Evolutionary conservation across 2,329 filamentous ascomycete genomes (phyloP).

Genomic region (Aspergillus sclerotialis): DNA sequence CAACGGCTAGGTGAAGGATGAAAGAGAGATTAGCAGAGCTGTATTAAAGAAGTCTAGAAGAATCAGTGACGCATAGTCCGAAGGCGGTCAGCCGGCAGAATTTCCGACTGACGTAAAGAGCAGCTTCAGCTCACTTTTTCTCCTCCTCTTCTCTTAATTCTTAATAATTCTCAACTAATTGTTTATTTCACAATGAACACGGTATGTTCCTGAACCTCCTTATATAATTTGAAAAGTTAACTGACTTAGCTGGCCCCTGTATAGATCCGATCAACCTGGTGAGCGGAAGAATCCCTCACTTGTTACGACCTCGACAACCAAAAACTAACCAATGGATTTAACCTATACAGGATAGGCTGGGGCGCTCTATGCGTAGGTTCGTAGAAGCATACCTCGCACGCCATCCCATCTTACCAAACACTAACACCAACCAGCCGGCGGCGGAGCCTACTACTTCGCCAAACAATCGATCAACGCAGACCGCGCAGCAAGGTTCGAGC

Average conservation of each 20-base stretch:
- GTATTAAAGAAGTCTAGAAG: slow-evolving; percentile 1
- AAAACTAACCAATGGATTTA: slow-evolving; percentile 8
- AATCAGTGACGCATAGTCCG: neutral
- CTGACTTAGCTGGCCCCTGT: neutral
- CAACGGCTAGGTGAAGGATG: slow-evolving; percentile 1
- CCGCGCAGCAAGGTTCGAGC: slow-evolving; percentile 64
- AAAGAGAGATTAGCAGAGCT: slow-evolving; percentile 1
- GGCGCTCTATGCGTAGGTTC: slow-evolving; percentile 76
- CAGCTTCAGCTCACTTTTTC: slow-evolving; percentile 2
- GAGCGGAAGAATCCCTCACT: slow-evolving; percentile 21
- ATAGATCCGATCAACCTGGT: slow-evolving; percentile 55
- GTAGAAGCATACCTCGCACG: slow-evolving; percentile 18
- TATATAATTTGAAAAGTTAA: slow-evolving; percentile 8
- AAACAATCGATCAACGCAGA: slow-evolving; percentile 93
- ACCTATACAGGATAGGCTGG: slow-evolving; percentile 72
- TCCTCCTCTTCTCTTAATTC: slow-evolving; percentile 15
- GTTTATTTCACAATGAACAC: slow-evolving; percentile 42
- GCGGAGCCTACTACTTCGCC: slow-evolving; percentile 89
- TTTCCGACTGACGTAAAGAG: slow-evolving; percentile 13
- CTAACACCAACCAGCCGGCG: slow-evolving; percentile 57
- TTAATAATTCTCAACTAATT: slow-evolving; percentile 5
- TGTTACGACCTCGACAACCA: slow-evolving; percentile 1
- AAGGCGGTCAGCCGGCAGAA: slow-evolving; percentile 7
- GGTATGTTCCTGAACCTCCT: slow-evolving; percentile 28
- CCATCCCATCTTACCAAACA: slow-evolving; percentile 3